These are phyloP conservation scores for Colletotrichum gigasporum DNA, from an alignment of 2,329 filamentous ascomycete species.

Conservation along the genomic window DNA sequence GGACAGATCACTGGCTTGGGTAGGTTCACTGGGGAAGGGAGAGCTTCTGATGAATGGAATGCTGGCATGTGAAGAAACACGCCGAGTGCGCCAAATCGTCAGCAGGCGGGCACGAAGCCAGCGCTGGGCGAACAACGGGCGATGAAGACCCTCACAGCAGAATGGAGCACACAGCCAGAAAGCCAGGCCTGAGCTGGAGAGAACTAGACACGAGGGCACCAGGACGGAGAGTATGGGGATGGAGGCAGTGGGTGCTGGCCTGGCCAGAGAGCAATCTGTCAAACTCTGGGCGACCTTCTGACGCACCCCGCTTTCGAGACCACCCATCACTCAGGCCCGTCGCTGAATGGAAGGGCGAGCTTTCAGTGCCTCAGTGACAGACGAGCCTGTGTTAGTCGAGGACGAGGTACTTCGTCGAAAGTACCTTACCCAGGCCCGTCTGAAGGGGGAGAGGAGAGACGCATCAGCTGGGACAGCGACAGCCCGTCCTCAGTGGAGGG, in stretches of 20 bases:
- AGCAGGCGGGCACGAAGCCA: background rate
- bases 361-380: no score
- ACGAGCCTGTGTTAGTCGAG: no score
- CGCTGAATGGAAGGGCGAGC: no score
- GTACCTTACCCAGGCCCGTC: no score
- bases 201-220: no score
- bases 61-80: background rate
- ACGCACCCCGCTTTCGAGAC: background rate
- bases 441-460: no score
- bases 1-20: background rate
- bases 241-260: background rate
- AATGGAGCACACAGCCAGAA: no score
- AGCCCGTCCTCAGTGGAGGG: no score
- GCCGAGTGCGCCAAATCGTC: background rate
- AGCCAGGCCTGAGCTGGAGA: no score
- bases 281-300: background rate
- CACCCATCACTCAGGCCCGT: background rate
- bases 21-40: background rate
- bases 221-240: background rate
- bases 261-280: background rate
- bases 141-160: background rate
- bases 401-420: no score
- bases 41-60: conserved; percentile 2
- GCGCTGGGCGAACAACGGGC: background rate
- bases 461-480: no score